Evolutionary conservation across 225 moss, liverwort and hornwort species (phyloP).

Genomic region (Pleurozium schreberi): DNA sequence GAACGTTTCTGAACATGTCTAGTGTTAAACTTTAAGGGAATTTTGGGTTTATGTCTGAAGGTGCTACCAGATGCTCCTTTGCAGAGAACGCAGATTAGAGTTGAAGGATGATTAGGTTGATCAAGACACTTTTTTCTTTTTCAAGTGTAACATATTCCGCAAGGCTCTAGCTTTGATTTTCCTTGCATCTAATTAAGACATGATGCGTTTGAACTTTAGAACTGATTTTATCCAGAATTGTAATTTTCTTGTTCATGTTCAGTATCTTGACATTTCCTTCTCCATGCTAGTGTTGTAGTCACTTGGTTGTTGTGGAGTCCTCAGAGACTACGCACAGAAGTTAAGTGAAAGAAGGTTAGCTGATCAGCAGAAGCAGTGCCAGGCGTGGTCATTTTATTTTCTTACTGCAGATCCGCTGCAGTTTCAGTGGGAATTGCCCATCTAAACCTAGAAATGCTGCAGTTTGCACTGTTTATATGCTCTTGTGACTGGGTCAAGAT

Average conservation of each 20-base stretch:
- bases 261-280: not conserved
- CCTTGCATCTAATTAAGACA: not conserved
- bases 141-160: conserved; percentile 24
- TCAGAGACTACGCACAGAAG: not conserved
- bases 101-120: not conserved
- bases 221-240: not conserved
- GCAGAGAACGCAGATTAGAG: not conserved
- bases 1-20: not conserved
- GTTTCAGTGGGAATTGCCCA: not conserved
- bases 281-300: not conserved
- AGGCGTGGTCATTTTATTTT: not conserved
- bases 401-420: not conserved
- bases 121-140: not conserved
- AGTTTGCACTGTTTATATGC: not conserved
- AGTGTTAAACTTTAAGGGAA: not conserved
- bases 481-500: not conserved
- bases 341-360: not conserved
- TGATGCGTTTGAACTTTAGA: not conserved
- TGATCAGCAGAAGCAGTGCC: not conserved
- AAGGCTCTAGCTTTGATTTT: not conserved
- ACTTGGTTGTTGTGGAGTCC: not conserved
- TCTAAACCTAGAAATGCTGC: not conserved
- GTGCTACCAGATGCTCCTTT: not conserved
- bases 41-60: not conserved
- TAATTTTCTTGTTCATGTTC: not conserved